Conservation (phyloP, 1,284 basidiomycete genomes). For the Pholiota adiposa region DNA sequence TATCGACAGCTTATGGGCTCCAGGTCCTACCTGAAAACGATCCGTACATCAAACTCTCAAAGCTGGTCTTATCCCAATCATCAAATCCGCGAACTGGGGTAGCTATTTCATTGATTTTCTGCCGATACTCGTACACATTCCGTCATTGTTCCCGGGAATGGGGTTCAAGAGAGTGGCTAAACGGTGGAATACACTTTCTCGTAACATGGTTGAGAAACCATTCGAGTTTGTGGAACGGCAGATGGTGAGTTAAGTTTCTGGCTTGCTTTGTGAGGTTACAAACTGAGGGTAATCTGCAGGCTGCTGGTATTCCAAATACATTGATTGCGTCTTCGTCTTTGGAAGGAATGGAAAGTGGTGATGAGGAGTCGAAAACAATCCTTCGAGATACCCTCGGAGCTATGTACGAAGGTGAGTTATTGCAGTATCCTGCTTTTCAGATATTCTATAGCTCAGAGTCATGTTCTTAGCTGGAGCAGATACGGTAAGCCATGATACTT, state of each 20-base stretch:
- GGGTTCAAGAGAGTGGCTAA: conserved; percentile 2
- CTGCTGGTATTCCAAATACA: background rate
- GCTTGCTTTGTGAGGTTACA: background rate
- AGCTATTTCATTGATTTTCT: conserved; percentile 6
- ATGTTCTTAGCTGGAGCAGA: conserved; percentile 6
- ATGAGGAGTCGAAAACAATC: background rate
- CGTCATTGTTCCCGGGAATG: conserved; percentile 9
- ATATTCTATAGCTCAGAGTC: too few species aligned
- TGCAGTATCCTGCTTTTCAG: too few species aligned
- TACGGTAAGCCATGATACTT: background rate
- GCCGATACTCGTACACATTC: conserved; percentile 5
- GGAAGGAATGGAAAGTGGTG: background rate
- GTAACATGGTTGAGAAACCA: conserved; percentile 1
- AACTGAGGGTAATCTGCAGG: background rate
- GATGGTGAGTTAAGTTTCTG: background rate
- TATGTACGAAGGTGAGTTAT: conserved; percentile 9
- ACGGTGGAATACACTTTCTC: background rate
- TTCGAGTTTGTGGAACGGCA: background rate
- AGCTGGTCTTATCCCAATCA: conserved; percentile 3
- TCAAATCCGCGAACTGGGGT: conserved; percentile 8
- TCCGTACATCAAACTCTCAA: conserved; percentile 2
- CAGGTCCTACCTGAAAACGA: background rate
- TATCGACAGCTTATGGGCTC: conserved; percentile 10
- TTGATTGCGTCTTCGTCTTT: conserved; percentile 6
- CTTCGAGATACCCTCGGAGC: conserved; percentile 6